Evolutionary conservation across 257 asterid species (phyloP).

Genomic region (Solanum raphanifolium): DNA sequence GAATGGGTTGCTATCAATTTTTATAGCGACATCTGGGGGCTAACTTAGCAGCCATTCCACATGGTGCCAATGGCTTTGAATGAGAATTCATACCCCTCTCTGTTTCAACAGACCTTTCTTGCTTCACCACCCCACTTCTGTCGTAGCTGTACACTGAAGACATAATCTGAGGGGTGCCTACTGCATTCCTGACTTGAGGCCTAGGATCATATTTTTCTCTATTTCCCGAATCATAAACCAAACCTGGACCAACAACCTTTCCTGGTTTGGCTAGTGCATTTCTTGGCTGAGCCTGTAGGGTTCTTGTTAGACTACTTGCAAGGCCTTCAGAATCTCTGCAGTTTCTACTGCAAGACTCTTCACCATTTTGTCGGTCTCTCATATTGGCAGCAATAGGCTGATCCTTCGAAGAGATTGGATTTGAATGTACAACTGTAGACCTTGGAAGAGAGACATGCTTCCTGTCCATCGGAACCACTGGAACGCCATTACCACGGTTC

Average conservation of each 20-base stretch:
- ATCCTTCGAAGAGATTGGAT: conserved; percentile 36
- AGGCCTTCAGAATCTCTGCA: conserved; percentile 36
- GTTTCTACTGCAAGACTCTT: conserved; percentile 35
- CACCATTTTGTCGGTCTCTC: conserved; percentile 37
- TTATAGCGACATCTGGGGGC: no score
- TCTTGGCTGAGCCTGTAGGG: conserved; percentile 46
- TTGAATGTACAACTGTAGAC: conserved; percentile 65
- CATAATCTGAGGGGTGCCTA: background rate
- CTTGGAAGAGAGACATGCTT: conserved; percentile 65
- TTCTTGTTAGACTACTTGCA: conserved; percentile 33
- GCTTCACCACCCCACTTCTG: no score
- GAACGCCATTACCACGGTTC: conserved; percentile 45
- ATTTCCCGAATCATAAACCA: no score
- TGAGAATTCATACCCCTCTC: no score
- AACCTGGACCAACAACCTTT: no score
- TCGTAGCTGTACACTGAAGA: no score
- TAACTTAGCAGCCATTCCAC: no score
- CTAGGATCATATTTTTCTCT: no score
- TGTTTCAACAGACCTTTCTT: no score
- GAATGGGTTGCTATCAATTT: no score
- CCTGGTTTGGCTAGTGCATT: conserved; percentile 4
- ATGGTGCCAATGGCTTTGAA: no score
- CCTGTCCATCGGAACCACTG: conserved; percentile 47
- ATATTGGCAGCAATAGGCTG: conserved; percentile 20
- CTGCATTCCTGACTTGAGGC: background rate